Evolutionary conservation across 805 yeast species (phyloP), one percentile per base, ranked within the genome.

Genomic region (Ogataea haglerorum): DNA sequence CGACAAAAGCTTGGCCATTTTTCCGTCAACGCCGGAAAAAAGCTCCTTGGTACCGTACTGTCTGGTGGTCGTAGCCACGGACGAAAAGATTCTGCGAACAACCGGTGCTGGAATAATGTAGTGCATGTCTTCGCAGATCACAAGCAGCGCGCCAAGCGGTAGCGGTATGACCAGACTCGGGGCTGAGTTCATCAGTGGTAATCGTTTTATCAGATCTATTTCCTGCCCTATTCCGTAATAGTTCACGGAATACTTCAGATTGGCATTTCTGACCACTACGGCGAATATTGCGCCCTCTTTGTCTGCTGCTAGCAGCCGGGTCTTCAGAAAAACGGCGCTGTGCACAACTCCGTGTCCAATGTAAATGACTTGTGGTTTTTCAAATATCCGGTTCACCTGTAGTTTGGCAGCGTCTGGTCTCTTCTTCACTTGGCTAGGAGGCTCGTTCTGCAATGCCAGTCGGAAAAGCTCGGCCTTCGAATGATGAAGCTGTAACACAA

Each of bases 401-500:
- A 52, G 19, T 7, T 36, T 38, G 0, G 44, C 23, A 2, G 51
- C 43, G n/a, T 38, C 42, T 5, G 35, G 34, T 14, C 48, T 46
- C 21, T 43, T 51, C 23, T 35, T 38, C n/a, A 52, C 38, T 25
- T 43, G 51, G 3, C 13, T 21, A 1, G 56, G 57, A 6, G 41
- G 30, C 8, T 35, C 36, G 27, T 52, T 48, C 14, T 34, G 16
- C 8, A 47, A 7, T 0, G 61, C 56, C n/a, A 21, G 24, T 10
- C 19, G 18, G 28, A 45, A 58, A 2, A 59, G 19, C 5, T 49
- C 31, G 4, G 28, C 2, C 25, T 58, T 59, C 10, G 47, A 37
- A 4, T 56, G 54, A 10, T 40, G 45, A 1, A 59, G 38, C 36
- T 52, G 54, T 5, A 58, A 40, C 0, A 58, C 21, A 3, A 43